Evolutionary conservation across 306 rosid genomes (phyloP).

Genomic region (Pterocarpus santalinus): DNA sequence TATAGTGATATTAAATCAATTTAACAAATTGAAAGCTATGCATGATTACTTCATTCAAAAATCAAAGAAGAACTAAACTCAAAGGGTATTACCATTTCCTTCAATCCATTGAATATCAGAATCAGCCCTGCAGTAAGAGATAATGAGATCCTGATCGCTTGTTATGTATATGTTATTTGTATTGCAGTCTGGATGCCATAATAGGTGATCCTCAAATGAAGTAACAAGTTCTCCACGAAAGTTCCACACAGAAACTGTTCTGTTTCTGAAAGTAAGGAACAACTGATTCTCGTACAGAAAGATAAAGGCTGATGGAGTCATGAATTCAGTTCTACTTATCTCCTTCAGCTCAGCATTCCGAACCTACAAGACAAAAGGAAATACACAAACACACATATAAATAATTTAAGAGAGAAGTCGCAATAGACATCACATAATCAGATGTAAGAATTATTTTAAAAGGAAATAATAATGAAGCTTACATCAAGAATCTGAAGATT

Average conservation of each 20-base stretch:
- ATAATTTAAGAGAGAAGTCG: neutral
- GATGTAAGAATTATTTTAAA: neutral
- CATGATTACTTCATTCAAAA: slow-evolving; percentile 14
- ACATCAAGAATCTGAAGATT: slow-evolving; percentile 97
- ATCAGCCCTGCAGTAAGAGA: slow-evolving; percentile 94
- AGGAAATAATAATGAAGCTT: slow-evolving; percentile 43
- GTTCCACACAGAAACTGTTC: slow-evolving; percentile 94
- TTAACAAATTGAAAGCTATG: slow-evolving; percentile 20
- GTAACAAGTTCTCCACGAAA: slow-evolving; percentile 96
- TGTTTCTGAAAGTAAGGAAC: slow-evolving; percentile 86
- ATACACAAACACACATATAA: slow-evolving; percentile 22
- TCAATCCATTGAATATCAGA: slow-evolving; percentile 82
- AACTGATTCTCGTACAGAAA: slow-evolving; percentile 90
- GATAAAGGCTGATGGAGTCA: slow-evolving; percentile 96
- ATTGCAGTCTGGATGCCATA: slow-evolving; percentile 98
- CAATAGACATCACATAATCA: neutral
- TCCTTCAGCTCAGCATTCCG: slow-evolving; percentile 78
- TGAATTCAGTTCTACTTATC: slow-evolving; percentile 80
- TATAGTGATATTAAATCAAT: neutral
- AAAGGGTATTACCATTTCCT: slow-evolving; percentile 72
- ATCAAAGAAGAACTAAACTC: slow-evolving; percentile 16
- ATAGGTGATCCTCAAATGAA: slow-evolving; percentile 90
- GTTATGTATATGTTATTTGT: slow-evolving; percentile 93
- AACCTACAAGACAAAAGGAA: slow-evolving; percentile 57
- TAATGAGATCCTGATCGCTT: slow-evolving; percentile 94